Evolutionary conservation across 2,329 filamentous ascomycete genomes (phyloP).

Genomic region (Hymenoscyphus fructigenus): DNA sequence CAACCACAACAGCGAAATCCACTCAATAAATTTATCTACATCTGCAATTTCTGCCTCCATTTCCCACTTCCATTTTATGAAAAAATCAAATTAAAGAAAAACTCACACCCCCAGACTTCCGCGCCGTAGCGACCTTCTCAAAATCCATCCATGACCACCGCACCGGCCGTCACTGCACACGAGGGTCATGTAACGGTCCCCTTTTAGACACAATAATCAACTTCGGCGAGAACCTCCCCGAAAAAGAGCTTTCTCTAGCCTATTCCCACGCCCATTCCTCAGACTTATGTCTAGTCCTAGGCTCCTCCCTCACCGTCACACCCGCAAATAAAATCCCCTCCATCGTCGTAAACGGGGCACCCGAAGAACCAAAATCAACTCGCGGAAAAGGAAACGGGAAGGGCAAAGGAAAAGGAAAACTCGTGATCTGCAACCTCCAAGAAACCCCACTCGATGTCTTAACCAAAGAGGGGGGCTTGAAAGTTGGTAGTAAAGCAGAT

Average conservation of each 20-base stretch:
- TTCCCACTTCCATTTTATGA: too few species aligned
- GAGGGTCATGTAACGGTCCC: slow-evolving; percentile 36
- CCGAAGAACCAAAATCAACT: too few species aligned
- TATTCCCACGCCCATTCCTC: slow-evolving; percentile 41
- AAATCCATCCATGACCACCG: slow-evolving; percentile 46
- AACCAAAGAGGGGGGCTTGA: slow-evolving; percentile 30
- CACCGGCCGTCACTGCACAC: slow-evolving; percentile 45
- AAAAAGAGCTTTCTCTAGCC: slow-evolving; percentile 37
- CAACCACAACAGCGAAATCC: not conserved
- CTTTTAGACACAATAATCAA: slow-evolving; percentile 48
- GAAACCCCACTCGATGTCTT: slow-evolving; percentile 41
- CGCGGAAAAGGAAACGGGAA: slow-evolving; percentile 16
- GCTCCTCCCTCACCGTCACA: slow-evolving; percentile 46
- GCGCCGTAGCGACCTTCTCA: slow-evolving; percentile 45
- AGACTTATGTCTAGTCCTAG: slow-evolving; percentile 47
- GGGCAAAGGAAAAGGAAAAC: slow-evolving; percentile 34
- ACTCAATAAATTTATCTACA: too few species aligned
- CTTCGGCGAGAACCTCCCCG: slow-evolving; percentile 43
- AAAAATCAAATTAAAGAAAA: too few species aligned
- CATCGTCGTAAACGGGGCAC: slow-evolving; percentile 6
- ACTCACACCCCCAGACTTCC: slow-evolving; percentile 44
- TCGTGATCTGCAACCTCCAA: slow-evolving; percentile 49
- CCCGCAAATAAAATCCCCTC: slow-evolving; percentile 45
- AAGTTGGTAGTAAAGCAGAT: slow-evolving; percentile 41
- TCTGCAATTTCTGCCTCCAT: too few species aligned